phyloP scores from a whole-genome alignment of 441 rosid genomes.

The Melianthus villosus region DNA sequence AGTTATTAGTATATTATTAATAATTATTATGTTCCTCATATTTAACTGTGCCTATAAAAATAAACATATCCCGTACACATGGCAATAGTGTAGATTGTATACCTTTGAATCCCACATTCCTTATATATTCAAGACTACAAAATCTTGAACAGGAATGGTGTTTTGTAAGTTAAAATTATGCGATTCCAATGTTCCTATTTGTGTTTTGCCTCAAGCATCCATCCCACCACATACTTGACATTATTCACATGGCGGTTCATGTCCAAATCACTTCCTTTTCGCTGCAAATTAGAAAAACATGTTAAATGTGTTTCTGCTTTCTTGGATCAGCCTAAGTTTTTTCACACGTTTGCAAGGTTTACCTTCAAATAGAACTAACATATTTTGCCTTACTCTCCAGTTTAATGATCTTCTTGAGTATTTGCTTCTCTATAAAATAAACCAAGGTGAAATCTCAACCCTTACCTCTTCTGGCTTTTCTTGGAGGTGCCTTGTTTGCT shows the following conservation, averaged over 20 bases:
- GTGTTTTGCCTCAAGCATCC: slow-evolving; percentile 63
- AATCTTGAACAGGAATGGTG: too few species aligned
- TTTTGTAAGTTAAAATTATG: too few species aligned
- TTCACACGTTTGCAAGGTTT: background rate
- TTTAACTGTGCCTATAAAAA: too few species aligned
- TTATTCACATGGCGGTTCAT: slow-evolving; percentile 72
- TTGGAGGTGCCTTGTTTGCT: slow-evolving; percentile 46
- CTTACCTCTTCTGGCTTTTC: slow-evolving; percentile 61
- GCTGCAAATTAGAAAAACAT: slow-evolving; percentile 16
- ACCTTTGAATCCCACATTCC: too few species aligned
- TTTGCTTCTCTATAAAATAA: slow-evolving; percentile 32
- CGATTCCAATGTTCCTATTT: too few species aligned
- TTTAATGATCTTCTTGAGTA: slow-evolving; percentile 35
- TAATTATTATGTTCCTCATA: too few species aligned
- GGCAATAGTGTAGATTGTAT: too few species aligned
- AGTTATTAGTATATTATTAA: too few species aligned
- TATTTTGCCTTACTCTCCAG: slow-evolving; percentile 38
- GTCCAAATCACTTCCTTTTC: slow-evolving; percentile 47
- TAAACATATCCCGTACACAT: too few species aligned
- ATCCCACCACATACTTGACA: slow-evolving; percentile 49
- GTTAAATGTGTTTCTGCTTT: background rate
- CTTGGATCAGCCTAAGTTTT: background rate
- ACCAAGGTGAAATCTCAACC: slow-evolving; percentile 56
- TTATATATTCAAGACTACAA: too few species aligned
- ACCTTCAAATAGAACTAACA: slow-evolving; percentile 37